A percentile compares a stretch with the other conserved stretches of the same genome.
phyloP scores from a whole-genome alignment of 352 stramenopile species.

The Phytophthora ohioensis region DNA sequence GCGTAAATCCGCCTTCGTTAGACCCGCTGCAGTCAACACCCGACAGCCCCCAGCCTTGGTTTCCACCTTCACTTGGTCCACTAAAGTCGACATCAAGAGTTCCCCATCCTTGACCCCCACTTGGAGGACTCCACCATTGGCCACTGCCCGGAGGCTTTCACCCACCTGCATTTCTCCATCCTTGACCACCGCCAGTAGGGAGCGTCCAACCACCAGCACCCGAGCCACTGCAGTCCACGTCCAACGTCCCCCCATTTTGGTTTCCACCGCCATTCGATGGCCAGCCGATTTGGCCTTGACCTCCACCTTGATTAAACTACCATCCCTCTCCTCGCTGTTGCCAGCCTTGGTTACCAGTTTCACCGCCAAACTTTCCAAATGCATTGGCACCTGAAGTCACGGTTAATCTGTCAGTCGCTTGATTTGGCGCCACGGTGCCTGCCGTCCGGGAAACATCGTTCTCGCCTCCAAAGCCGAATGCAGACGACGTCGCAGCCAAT shows the following conservation, averaged over 20 bases:
- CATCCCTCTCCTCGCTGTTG: background rate
- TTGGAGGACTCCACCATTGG: background rate
- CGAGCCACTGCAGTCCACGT: background rate
- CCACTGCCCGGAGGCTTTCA: background rate
- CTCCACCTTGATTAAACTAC: background rate
- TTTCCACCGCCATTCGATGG: background rate
- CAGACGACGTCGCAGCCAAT: conserved; percentile 18
- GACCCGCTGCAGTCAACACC: conserved; percentile 21
- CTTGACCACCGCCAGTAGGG: conserved; percentile 4
- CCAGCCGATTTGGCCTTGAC: conserved; percentile 10
- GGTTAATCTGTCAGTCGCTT: conserved; percentile 8
- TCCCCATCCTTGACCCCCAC: conserved; percentile 9
- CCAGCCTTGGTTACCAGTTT: conserved; percentile 6
- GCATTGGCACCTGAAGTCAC: conserved; percentile 11
- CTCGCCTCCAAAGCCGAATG: conserved; percentile 22
- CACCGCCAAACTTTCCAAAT: conserved; percentile 22
- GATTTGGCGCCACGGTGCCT: conserved; percentile 19
- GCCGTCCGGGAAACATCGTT: conserved; percentile 21
- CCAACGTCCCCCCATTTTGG: background rate
- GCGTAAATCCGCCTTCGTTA: background rate
- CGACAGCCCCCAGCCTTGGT: background rate
- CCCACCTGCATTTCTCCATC: background rate
- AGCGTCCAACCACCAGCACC: background rate
- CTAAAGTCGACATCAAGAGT: background rate
- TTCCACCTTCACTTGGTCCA: too few relatives aligned